Percentiles rank a stretch among this genome's conserved stretches.
These are phyloP conservation scores for Capsicum baccatum DNA, from an alignment of 257 asterid genomes.

Conservation along the genomic window DNA sequence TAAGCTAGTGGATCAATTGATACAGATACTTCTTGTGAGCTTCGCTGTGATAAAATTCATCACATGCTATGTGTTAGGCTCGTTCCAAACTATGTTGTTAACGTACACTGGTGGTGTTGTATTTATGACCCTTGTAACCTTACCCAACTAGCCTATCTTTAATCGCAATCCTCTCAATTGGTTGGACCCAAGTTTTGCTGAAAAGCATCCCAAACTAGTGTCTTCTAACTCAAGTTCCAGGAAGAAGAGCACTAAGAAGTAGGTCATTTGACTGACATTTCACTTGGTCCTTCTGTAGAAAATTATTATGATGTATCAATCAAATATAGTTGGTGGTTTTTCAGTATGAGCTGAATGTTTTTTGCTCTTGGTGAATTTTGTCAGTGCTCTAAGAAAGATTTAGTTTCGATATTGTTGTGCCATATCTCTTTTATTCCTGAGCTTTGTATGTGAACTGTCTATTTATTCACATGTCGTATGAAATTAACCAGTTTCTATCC, in stretches of 20 bases:
- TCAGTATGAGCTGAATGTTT: neutral
- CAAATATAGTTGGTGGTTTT: neutral
- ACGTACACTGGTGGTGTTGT: slow-evolving; percentile 67
- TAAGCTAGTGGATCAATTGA: no score
- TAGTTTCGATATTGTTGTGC: slow-evolving; percentile 8
- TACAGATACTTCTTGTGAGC: no score
- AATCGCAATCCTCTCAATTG: slow-evolving; percentile 70
- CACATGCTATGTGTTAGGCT: slow-evolving; percentile 60
- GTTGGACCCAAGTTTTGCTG: slow-evolving; percentile 70
- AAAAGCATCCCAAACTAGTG: slow-evolving; percentile 34
- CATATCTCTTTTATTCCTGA: neutral
- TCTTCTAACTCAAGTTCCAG: no score
- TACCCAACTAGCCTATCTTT: slow-evolving; percentile 77
- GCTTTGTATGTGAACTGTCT: neutral
- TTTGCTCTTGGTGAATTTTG: neutral
- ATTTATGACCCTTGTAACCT: slow-evolving; percentile 57
- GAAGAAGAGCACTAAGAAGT: no score
- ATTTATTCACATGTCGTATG: neutral
- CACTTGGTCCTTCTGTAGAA: no score
- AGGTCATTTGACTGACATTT: no score
- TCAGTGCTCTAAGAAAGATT: slow-evolving; percentile 24
- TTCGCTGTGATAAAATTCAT: slow-evolving; percentile 50
- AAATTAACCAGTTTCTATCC: neutral
- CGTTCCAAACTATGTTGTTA: slow-evolving; percentile 67
- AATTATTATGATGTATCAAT: no score